A percentile compares a stretch with the other conserved stretches of the same genome.
Evolutionary conservation across 345 rosid genomes (phyloP).

Genomic region (Hibiscus tridactylites): DNA sequence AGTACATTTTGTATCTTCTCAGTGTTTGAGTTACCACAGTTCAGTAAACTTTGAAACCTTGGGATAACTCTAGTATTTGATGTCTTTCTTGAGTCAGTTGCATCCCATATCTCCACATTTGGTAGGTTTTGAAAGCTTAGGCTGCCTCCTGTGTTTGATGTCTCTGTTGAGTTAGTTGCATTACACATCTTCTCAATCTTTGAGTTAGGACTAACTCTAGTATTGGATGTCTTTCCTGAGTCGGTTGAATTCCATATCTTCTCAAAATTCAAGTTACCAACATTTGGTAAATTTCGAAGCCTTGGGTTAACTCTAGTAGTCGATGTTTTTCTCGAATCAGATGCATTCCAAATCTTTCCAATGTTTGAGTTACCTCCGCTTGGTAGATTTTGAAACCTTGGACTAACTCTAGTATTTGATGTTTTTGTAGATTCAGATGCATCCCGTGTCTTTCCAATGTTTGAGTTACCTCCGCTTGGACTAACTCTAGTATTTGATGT

Average conservation of each 20-base stretch:
- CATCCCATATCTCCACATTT: not conserved
- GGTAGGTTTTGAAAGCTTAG: not conserved
- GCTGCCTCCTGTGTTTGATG: not conserved
- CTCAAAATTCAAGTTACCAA: not conserved
- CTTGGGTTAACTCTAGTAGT: not conserved
- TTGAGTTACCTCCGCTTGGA: not conserved
- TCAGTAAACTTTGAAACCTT: not conserved
- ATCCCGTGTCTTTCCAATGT: no score
- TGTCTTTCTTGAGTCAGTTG: not conserved
- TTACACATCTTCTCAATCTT: not conserved
- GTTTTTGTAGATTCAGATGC: no score
- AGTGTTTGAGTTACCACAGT: not conserved
- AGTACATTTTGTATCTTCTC: not conserved
- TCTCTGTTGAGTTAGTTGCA: not conserved
- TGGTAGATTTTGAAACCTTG: not conserved
- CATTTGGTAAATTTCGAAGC: not conserved
- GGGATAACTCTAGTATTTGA: not conserved
- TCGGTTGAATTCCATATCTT: not conserved
- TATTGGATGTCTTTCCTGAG: not conserved
- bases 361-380: not conserved
- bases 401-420: not conserved
- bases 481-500: no score
- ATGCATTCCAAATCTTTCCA: not conserved
- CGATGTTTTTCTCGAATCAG: not conserved
- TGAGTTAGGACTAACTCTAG: constrained; percentile 1